Base-by-base conservation (phyloP, 1,139 yeast genomes). In the Taphrina wiesneri region DNA sequence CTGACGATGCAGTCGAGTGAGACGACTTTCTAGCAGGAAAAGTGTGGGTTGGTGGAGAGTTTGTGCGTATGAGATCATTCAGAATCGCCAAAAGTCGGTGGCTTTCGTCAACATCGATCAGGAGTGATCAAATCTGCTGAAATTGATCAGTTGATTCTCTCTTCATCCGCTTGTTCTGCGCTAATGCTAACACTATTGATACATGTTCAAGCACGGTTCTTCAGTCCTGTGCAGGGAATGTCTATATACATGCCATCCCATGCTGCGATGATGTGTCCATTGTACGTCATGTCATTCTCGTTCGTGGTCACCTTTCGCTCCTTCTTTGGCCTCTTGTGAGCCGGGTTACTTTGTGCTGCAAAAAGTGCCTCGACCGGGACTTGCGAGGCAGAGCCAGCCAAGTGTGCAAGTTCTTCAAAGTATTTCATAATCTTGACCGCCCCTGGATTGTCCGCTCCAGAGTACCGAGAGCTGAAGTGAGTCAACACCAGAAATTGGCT, bases 401-500 rank as follows among this genome's bases (percentile, higher is more conserved):
- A 52, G 17, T 25, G 41, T n/a, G 66, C 66, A 17, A 63, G 32
- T 15, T 34, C 17, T n/a, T 53, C 62, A 49, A 63, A 51, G 15
- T 23, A 41, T 43, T 32, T 19, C 66, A 63, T 63, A 25, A 57
- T 19, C 28, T 49, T 49, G 39, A 36, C 47, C 15, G 56, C 62
- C 3, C 52, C 46, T 9, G 28, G 43, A 13, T 32, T 47, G 25
- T 46, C 61, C 9, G 46, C 66, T n/a, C 66, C 62, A n/a, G 47
- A 39, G 34, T 63, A 63, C 1, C 66, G 62, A 17, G 63, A 54
- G 25, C 63, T 56, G 51, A 63, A 63, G 26, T 63, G 66, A 2
- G 57, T 56, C 43, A 63, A 49, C 3, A 54, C 51, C 21, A 63
- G 56, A 9, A 28, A 32, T 25, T 56, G 30, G 9, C 56, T 52